Conservation (phyloP, 495 filamentous ascomycete species). For the Delitschia confertaspora region DNA sequence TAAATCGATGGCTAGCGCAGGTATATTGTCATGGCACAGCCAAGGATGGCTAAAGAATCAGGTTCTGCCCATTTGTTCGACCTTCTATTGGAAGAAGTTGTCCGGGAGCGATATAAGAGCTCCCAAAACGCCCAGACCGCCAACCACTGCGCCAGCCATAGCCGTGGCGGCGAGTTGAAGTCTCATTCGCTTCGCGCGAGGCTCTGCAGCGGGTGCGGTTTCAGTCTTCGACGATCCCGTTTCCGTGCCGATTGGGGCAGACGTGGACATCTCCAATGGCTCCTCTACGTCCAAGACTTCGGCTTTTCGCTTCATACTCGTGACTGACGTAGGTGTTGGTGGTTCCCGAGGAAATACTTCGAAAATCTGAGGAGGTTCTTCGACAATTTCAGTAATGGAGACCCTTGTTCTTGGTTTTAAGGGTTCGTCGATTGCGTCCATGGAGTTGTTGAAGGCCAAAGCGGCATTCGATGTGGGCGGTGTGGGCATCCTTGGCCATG, state of each 20-base stretch:
- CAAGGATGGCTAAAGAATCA: no score
- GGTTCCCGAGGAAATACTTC: conserved; percentile 4
- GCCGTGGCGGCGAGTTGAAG: neutral
- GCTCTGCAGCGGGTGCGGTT: neutral
- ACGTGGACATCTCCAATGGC: neutral
- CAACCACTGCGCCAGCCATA: conserved; percentile 6
- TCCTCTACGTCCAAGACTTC: conserved; percentile 9
- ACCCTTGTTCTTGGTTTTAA: conserved; percentile 10
- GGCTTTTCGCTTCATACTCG: conserved; percentile 15
- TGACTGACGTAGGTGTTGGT: conserved; percentile 5
- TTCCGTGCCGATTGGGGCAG: no score
- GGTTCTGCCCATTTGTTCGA: no score
- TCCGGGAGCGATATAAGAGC: conserved; percentile 7
- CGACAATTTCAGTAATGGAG: conserved; percentile 24
- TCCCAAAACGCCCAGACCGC: neutral
- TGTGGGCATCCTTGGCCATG: neutral
- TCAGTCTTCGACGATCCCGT: neutral
- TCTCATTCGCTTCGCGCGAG: neutral
- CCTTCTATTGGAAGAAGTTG: conserved; percentile 12
- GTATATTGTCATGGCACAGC: no score
- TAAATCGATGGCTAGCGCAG: no score
- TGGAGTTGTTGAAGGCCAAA: neutral
- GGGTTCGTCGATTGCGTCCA: neutral
- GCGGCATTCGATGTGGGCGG: neutral
- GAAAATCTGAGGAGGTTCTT: conserved; percentile 5